Base-by-base conservation (phyloP, 139 green algal genomes). In the Haematococcus sp. region DNA sequence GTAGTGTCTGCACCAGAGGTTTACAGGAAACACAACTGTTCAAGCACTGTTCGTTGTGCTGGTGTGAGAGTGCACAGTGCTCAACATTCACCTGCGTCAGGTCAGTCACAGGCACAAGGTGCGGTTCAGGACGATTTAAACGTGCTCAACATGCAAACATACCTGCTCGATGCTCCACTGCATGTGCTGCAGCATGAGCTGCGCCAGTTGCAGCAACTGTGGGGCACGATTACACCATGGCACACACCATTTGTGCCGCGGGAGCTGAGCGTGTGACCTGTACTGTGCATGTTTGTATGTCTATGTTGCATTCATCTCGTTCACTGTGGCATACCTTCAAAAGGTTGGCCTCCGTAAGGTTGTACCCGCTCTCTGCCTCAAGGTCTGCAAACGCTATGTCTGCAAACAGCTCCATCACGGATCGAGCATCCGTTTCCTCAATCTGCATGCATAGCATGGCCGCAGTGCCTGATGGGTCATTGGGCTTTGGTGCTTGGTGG, bases 321-420 rank as follows among this genome's bases (percentile, higher is more conserved):
- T 22, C 58, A 33, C 58, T 16, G 28, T 31, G n/a, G 27, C 55
- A 52, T 33, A 76, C 74, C 79, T 85, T 85, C 33, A 85, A 25
- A 33, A 85, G 35, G 58, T 81, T 85, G 3, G 79, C 60, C 67
- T 81, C 79, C 3, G 65, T 80, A 2, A 85, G 49, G 71, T 85
- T 79, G 70, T 81, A 85, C 40, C 67, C 70, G 75, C 75, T 81
- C 51, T 85, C 79, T 5, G 27, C 46, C 34, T 85, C 79, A 46
- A 85, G 35, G 64, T 85, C 75, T 1, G 74, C 79, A 31, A 76
- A 68, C 25, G 74, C 69, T 63, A 82, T 9, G 5, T 72, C 66
- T 67, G 40, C 63, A 51, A 30, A 28, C 34, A 70, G 63, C 31
- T 81, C 75, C 49, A 56, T 32, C 1, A 81, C 19, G 2, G 31